A percentile compares a stretch with the other conserved stretches of the same genome.
Evolutionary conservation across 2,329 filamentous ascomycete genomes (phyloP).

Genomic region (Ascochyta koolunga): DNA sequence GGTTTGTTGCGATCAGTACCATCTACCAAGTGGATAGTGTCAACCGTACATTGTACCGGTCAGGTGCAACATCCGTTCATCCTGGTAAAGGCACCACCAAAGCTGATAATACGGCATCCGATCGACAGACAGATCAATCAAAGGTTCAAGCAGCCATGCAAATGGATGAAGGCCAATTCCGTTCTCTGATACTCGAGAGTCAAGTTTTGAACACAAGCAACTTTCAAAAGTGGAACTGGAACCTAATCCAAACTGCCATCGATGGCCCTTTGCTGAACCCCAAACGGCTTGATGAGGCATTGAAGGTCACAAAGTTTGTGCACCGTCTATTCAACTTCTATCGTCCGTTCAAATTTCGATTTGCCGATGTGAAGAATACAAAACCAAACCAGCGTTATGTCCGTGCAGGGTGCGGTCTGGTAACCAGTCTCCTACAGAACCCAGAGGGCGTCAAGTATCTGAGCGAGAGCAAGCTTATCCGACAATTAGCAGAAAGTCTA

Average conservation of each 20-base stretch:
- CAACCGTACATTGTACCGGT: slow-evolving; percentile 87
- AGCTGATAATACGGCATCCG: slow-evolving; percentile 28
- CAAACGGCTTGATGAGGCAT: slow-evolving; percentile 90
- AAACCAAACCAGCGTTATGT: slow-evolving; percentile 95
- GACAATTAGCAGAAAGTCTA: slow-evolving; percentile 93
- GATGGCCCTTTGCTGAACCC: slow-evolving; percentile 91
- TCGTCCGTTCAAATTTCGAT: slow-evolving; percentile 94
- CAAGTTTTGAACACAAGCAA: slow-evolving; percentile 88
- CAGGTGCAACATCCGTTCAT: slow-evolving; percentile 57
- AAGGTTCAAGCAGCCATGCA: slow-evolving; percentile 64
- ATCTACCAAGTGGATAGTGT: slow-evolving; percentile 99
- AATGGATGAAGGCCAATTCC: slow-evolving; percentile 69
- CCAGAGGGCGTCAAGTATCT: slow-evolving; percentile 84
- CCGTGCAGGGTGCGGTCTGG: slow-evolving; percentile 83
- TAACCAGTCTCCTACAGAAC: slow-evolving; percentile 85
- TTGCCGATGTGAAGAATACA: slow-evolving; percentile 87
- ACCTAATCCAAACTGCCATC: slow-evolving; percentile 85
- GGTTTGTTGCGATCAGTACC: slow-evolving; percentile 83
- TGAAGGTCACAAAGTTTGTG: slow-evolving; percentile 94
- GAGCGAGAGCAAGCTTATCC: slow-evolving; percentile 87
- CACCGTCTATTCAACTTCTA: slow-evolving; percentile 95
- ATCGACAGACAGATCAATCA: slow-evolving; percentile 51
- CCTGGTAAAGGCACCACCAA: slow-evolving; percentile 31
- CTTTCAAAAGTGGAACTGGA: slow-evolving; percentile 97
- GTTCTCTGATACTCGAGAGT: slow-evolving; percentile 73